A percentile compares a stretch with the other conserved stretches of the same genome.
Conservation (phyloP, 495 filamentous ascomycete species). For the Penicillium maclennaniae region DNA sequence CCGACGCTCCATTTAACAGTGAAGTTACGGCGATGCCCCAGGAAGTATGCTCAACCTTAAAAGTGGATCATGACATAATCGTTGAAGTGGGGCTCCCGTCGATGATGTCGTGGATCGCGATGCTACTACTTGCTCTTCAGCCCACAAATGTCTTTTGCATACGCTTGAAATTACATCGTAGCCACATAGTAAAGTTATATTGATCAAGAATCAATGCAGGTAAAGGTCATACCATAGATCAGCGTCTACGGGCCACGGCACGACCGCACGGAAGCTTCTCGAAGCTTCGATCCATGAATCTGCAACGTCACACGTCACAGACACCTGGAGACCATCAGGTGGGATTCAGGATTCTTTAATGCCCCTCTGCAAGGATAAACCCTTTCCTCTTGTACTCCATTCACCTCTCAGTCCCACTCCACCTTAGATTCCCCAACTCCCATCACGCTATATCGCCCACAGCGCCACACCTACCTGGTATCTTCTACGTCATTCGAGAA, state of each 20-base stretch:
- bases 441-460: background rate
- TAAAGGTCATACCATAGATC: background rate
- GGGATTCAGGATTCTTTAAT: background rate
- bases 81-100: conserved; percentile 2
- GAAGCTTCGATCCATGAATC: conserved; percentile 32
- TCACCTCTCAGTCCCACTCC: conserved; percentile 1
- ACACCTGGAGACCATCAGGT: conserved; percentile 6
- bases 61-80: conserved; percentile 4
- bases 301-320: conserved; percentile 35
- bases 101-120: conserved; percentile 15
- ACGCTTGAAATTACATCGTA: background rate
- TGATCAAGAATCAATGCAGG: background rate
- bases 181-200: background rate
- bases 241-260: background rate
- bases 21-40: too few relatives aligned
- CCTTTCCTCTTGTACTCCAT: conserved; percentile 7
- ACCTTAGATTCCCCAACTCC: background rate
- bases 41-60: background rate
- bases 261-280: conserved; percentile 27
- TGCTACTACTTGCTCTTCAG: background rate
- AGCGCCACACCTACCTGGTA: conserved; percentile 17
- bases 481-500: conserved; percentile 44
- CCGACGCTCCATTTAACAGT: too few relatives aligned
- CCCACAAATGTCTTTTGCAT: background rate
- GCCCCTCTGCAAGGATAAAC: background rate